These are phyloP conservation scores for Fusarium globosum DNA, from an alignment of 2,329 filamentous ascomycete genomes.

Conservation along the genomic window DNA sequence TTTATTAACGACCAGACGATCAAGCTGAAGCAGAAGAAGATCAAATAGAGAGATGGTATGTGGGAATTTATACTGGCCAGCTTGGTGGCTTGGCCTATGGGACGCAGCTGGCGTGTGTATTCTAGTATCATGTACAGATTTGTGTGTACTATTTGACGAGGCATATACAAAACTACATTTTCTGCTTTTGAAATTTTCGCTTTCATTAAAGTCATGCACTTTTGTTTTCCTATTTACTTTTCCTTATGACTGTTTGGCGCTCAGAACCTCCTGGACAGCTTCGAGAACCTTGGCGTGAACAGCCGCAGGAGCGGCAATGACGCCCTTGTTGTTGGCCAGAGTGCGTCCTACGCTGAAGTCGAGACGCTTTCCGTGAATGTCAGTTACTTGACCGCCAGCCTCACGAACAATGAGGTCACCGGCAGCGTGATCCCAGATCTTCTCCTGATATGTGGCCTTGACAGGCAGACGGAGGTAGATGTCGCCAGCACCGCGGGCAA, in stretches of 20 bases:
- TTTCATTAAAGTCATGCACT: slow-evolving; percentile 11
- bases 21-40: slow-evolving; percentile 98
- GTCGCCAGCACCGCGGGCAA: slow-evolving; percentile 92
- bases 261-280: slow-evolving; percentile 84
- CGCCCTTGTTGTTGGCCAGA: slow-evolving; percentile 89
- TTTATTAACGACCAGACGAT: slow-evolving; percentile 98
- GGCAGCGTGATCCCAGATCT: slow-evolving; percentile 99
- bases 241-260: slow-evolving; percentile 45
- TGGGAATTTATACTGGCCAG: slow-evolving; percentile 4
- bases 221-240: background rate
- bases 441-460: slow-evolving; percentile 91
- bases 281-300: slow-evolving; percentile 81
- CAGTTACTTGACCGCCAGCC: slow-evolving; percentile 91
- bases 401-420: slow-evolving; percentile 95
- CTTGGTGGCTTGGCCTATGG: slow-evolving; percentile 27
- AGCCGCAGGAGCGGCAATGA: slow-evolving; percentile 84
- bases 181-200: slow-evolving; percentile 26
- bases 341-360: slow-evolving; percentile 91
- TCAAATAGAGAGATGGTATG: slow-evolving; percentile 70
- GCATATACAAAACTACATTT: slow-evolving; percentile 46
- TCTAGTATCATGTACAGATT: slow-evolving; percentile 46
- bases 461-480: slow-evolving; percentile 92
- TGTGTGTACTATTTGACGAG: slow-evolving; percentile 48
- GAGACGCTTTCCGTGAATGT: slow-evolving; percentile 84
- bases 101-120: slow-evolving; percentile 46